phyloP scores from a whole-genome alignment of 371 early-diverging fungal genomes.

The Nematocida sp. region DNA sequence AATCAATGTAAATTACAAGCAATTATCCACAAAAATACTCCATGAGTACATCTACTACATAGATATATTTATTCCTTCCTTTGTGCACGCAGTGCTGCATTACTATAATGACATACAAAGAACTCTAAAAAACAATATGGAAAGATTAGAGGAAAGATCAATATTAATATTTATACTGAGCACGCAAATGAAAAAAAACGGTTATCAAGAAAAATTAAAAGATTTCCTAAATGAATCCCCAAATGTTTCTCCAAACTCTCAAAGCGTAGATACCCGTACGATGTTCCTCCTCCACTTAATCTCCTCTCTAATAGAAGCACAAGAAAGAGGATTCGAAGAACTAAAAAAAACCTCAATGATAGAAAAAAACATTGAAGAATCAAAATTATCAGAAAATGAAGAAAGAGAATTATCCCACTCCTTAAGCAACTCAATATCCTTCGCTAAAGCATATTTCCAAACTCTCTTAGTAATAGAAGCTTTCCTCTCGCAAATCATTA shows the following conservation, averaged over 20 bases:
- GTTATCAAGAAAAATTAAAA: background rate
- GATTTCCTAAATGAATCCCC: background rate
- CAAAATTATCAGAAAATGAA: constrained; percentile 33
- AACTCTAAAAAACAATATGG: constrained; percentile 17
- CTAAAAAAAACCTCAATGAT: constrained; percentile 56
- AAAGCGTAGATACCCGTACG: constrained; percentile 52
- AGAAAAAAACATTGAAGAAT: constrained; percentile 15
- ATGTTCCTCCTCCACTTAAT: constrained; percentile 58
- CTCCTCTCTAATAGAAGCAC: constrained; percentile 45
- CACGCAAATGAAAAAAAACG: constrained; percentile 9
- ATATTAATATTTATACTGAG: background rate
- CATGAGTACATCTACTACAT: constrained; percentile 2
- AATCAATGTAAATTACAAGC: constrained; percentile 51
- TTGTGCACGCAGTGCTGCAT: constrained; percentile 8
- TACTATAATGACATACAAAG: constrained; percentile 46
- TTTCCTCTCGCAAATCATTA: constrained; percentile 45
- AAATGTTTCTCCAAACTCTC: background rate
- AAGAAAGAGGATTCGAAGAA: constrained; percentile 51
- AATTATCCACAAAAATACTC: constrained; percentile 16
- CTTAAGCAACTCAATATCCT: background rate
- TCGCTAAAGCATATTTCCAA: constrained; percentile 31
- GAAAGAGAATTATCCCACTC: background rate
- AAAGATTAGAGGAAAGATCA: constrained; percentile 15
- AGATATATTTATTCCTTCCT: background rate
- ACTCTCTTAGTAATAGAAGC: constrained; percentile 49